These are phyloP conservation scores for Pythium utonaiense DNA, from an alignment of 352 stramenopile genomes.

Conservation along the genomic window DNA sequence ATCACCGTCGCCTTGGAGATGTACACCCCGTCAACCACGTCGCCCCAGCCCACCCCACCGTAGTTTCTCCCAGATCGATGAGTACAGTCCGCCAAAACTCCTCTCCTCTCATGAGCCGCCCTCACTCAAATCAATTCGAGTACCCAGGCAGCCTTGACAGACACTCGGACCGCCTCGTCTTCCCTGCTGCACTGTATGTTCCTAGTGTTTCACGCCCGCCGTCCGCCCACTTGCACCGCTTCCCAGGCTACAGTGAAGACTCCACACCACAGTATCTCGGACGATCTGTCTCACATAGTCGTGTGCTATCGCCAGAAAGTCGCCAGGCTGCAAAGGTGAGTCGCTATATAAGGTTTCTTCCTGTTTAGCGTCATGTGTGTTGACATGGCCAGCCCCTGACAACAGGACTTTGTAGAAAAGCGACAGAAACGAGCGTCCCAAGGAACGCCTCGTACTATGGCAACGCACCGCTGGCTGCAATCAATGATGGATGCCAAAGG, in stretches of 20 bases:
- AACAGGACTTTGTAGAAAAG: conserved; percentile 65
- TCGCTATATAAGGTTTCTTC: neutral
- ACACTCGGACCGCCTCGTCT: neutral
- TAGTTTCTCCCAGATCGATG: neutral
- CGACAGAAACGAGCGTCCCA: conserved; percentile 43
- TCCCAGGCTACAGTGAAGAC: neutral
- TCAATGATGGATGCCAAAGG: conserved; percentile 28
- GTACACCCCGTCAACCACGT: conserved; percentile 4
- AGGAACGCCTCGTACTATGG: conserved; percentile 54
- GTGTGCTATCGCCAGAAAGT: conserved; percentile 48
- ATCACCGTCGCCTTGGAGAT: neutral
- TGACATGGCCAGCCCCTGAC: neutral
- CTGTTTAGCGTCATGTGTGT: neutral
- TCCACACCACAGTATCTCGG: conserved; percentile 2
- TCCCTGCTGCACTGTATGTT: neutral
- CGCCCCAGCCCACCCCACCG: neutral
- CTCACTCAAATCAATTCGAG: neutral
- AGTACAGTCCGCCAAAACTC: neutral
- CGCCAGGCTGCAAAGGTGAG: conserved; percentile 45
- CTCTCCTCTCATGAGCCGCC: neutral
- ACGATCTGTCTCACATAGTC: conserved; percentile 12
- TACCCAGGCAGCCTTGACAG: neutral
- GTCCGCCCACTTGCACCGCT: neutral
- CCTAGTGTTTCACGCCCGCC: neutral
- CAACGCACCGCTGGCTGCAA: conserved; percentile 62